Base-by-base conservation (phyloP, 495 filamentous ascomycete genomes). In the Neurospora cerealis region DNA sequence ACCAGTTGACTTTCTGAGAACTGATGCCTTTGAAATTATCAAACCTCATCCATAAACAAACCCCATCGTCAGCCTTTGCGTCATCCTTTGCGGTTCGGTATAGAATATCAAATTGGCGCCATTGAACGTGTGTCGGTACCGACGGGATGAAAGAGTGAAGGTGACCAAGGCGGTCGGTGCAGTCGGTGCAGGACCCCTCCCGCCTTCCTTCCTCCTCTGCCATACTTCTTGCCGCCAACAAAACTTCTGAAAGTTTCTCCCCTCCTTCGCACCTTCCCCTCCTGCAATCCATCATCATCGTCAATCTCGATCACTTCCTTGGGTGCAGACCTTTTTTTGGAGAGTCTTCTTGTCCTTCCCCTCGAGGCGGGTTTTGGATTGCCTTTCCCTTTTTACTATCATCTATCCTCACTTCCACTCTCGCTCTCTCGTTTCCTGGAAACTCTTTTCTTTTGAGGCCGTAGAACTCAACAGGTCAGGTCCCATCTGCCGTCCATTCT, bases 361-460 rank as follows among this genome's bases (percentile, higher is more conserved):
- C 54, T 62, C 28, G 28, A 66, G 54, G 54, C 54, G 54, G 54
- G 32, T 66, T 66, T 66, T 66, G 54, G 54, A 66, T 66, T 66
- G 54, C 54, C 54, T 66, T 66, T 66, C 54, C 13, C 54, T 66
- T 62, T 66, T 34, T 34, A 34, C 28, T 34, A 34, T 19, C 28
- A 17, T 66, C 54, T 34, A 34, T 66, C 28, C 28, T 36, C 54
- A 60, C 54, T 66, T 34, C 54, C 54, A 66, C 54, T 36, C 32
- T 71, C 54, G n/a, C 17, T 42, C 70, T 48, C 69, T 44, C 44
- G 74, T 70, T 72, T 74, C 70, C 75, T 75, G 74, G 72, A 24
- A 60, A n/a, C 21, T 28, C 32, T 66, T 66, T 15, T 66, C 28
- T 66, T 66, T 36, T 66, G 28, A 32, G 54, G 24, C 54, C 28